Conservation (phyloP, 805 yeast species). For the Sugiyamaella boreocaroliniensis region DNA sequence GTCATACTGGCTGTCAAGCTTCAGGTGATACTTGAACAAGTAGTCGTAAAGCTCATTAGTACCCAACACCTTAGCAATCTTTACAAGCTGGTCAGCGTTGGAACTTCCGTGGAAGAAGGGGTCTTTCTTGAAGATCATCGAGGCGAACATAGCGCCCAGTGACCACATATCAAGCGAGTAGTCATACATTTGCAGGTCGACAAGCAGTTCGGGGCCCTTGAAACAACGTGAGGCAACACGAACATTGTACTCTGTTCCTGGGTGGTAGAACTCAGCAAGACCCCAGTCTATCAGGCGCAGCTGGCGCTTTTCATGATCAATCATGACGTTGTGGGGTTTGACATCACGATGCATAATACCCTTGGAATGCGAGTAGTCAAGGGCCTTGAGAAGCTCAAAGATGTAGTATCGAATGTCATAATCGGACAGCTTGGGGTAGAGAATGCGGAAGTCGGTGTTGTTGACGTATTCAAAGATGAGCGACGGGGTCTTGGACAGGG, state of each 20-base stretch:
- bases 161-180: conserved; percentile 93
- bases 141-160: conserved; percentile 86
- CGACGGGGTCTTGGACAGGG: conserved; percentile 74
- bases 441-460: conserved; percentile 72
- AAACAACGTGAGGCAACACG: conserved; percentile 90
- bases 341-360: conserved; percentile 96
- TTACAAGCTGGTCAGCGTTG: conserved; percentile 84
- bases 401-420: conserved; percentile 76
- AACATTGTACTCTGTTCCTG: conserved; percentile 83
- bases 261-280: conserved; percentile 86
- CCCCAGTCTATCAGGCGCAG: conserved; percentile 93
- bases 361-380: conserved; percentile 87
- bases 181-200: conserved; percentile 81
- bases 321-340: conserved; percentile 94
- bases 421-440: conserved; percentile 73
- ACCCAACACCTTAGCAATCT: conserved; percentile 81
- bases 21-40: conserved; percentile 62
- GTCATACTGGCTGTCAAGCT: conserved; percentile 67
- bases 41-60: conserved; percentile 71
- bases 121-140: conserved; percentile 82
- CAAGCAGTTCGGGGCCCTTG: conserved; percentile 87
- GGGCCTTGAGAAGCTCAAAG: conserved; percentile 69
- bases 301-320: conserved; percentile 64
- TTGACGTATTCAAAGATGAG: conserved; percentile 77
- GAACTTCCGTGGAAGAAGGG: conserved; percentile 91